Base-by-base conservation (phyloP, 441 rosid species). In the Eruca vesicaria region DNA sequence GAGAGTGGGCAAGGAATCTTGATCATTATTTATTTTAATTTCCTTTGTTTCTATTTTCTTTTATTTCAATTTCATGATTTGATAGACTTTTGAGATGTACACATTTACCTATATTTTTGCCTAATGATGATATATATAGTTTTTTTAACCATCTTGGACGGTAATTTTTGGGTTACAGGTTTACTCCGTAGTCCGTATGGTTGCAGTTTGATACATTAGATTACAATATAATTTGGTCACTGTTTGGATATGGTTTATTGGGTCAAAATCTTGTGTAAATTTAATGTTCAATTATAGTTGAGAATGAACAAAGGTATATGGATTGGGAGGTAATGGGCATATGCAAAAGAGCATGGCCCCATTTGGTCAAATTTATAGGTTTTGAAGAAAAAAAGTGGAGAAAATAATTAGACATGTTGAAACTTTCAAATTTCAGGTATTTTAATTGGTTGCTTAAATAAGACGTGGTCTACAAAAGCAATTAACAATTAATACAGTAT, bases 331-430 rank as follows among this genome's bases (percentile, higher is more conserved):
- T 35, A 14, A 61, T 61, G 63, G 69, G 74, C 74, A 75, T 15
- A 21, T 66, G 68, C 63, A 63, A 69, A 29, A 69, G 41, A 53
- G 20, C 11, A 53, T 62, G 74, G 20, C 65, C 74, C 60, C 74
- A 69, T 62, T 45, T 57, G 67, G 80, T 76, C 80, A 76, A 76
- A 63, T 45, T 38, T 68, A 67, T 56, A 26, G 57, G 38, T 66
- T 58, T 45, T 31, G 7, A 45, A 20, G 18, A 70, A 23, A 31
- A 6, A 10, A 19, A 6, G 1, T 9, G 16, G 36, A 50, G 18
- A 15, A 45, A 45, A n/a, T 6, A 45, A 45, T n/a, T 45, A n/a
- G 18, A 7, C 6, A 45, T 15, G 56, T 58, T 16, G 68, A 56
- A 41, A 63, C 20, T 41, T 63, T 52, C 52, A 57, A 56, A 38